Conservation (phyloP, 192 early-diverging fungal genomes). For the Thoreauomyces humboldtii region DNA sequence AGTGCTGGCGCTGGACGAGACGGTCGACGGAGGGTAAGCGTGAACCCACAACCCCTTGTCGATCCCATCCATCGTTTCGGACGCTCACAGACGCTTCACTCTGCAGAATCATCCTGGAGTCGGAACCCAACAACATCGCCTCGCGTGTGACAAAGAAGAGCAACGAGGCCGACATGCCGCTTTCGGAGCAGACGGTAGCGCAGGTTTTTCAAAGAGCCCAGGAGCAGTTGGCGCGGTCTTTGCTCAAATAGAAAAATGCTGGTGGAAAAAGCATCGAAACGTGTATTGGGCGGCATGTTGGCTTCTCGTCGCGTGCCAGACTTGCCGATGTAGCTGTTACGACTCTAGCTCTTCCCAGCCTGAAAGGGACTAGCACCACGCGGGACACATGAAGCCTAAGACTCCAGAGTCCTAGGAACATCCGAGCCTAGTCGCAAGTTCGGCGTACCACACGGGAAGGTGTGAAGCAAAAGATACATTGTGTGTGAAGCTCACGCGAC, state of each 20-base stretch:
- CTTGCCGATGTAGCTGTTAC: too few species aligned
- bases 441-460: too few species aligned
- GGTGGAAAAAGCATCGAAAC: too few species aligned
- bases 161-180: conserved; percentile 31
- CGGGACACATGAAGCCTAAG: too few species aligned
- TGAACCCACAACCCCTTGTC: not conserved
- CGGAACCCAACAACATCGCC: conserved; percentile 42
- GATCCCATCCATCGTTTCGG: not conserved
- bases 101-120: conserved; percentile 45
- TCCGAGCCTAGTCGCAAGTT: too few species aligned
- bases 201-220: conserved; percentile 45
- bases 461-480: too few species aligned
- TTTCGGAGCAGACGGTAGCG: conserved; percentile 47
- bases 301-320: too few species aligned
- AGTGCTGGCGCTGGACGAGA: conserved; percentile 87
- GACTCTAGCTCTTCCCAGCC: too few species aligned
- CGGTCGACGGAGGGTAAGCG: conserved; percentile 87
- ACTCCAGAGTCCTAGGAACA: too few species aligned
- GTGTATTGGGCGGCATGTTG: too few species aligned
- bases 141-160: conserved; percentile 47
- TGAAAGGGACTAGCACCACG: too few species aligned
- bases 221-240: conserved; percentile 43
- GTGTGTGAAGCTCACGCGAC: too few species aligned
- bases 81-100: not conserved
- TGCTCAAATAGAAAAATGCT: conserved; percentile 40